Conservation (phyloP, 768 basidiomycete genomes). For the Phallus indusiatus region DNA sequence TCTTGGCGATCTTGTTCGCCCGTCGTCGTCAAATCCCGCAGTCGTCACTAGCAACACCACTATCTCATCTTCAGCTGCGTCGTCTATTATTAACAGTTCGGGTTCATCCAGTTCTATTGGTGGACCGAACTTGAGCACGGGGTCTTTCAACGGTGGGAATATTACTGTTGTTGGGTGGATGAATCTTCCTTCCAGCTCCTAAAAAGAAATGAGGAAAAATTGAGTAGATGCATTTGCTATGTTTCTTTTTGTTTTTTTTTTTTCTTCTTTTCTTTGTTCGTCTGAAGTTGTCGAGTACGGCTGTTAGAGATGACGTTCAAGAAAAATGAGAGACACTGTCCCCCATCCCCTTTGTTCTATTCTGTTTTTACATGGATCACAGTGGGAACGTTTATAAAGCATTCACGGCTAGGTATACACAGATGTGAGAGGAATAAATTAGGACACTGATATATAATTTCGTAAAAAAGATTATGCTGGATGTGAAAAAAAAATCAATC, state of each 20-base stretch:
- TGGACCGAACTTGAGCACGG: conserved; percentile 33
- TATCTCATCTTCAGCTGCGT: conserved; percentile 16
- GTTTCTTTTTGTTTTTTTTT: too few relatives aligned
- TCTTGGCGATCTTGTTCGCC: conserved; percentile 38
- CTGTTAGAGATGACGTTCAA: too few relatives aligned
- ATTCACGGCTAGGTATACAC: neutral
- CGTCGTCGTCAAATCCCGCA: conserved; percentile 12
- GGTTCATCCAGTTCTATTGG: conserved; percentile 1
- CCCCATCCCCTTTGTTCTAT: too few relatives aligned
- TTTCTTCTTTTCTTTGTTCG: too few relatives aligned
- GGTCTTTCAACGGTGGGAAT: conserved; percentile 31
- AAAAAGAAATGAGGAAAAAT: neutral
- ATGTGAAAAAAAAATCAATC: neutral
- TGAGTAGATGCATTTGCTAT: too few relatives aligned
- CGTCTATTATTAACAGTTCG: conserved; percentile 14
- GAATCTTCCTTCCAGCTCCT: conserved; percentile 13
- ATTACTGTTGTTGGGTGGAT: conserved; percentile 41
- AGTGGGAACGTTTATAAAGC: too few relatives aligned
- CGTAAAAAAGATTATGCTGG: neutral
- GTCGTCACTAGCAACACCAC: conserved; percentile 15
- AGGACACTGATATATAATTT: neutral
- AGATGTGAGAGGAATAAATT: neutral
- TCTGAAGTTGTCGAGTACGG: too few relatives aligned
- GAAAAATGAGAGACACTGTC: too few relatives aligned
- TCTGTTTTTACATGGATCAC: too few relatives aligned